Conservation (phyloP, 2,329 filamentous ascomycete genomes). For the Aspergillus sp. region DNA sequence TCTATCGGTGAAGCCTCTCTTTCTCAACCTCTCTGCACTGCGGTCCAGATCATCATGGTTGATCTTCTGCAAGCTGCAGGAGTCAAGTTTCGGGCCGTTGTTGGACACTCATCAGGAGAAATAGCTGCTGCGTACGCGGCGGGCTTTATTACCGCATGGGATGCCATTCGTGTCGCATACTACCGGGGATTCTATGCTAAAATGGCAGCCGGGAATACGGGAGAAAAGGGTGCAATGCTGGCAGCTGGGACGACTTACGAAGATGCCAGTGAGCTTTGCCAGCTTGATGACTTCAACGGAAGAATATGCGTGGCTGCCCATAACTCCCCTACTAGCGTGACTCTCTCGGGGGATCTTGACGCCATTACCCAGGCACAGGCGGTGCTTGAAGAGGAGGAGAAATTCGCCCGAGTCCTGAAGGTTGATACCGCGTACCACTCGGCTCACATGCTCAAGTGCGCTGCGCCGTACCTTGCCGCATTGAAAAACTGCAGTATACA, state of each 20-base stretch:
- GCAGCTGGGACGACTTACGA: constrained; percentile 37
- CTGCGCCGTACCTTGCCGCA: not conserved
- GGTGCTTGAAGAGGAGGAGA: not conserved
- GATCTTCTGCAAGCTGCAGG: constrained; percentile 26
- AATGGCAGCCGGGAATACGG: constrained; percentile 11
- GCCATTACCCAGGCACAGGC: not conserved
- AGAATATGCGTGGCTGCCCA: constrained; percentile 1
- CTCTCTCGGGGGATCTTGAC: constrained; percentile 10
- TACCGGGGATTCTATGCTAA: constrained; percentile 41
- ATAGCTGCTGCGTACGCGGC: constrained; percentile 24
- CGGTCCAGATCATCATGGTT: constrained; percentile 25
- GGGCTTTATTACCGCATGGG: constrained; percentile 11
- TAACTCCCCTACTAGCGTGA: constrained; percentile 8
- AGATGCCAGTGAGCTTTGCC: constrained; percentile 1
- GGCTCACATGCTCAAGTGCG: constrained; percentile 2
- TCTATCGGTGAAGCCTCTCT: too few relatives aligned
- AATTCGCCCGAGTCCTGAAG: not conserved
- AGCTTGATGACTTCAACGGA: not conserved
- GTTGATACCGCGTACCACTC: constrained; percentile 18
- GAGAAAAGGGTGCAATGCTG: constrained; percentile 47
- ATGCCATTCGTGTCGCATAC: constrained; percentile 49
- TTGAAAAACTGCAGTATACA: too few relatives aligned
- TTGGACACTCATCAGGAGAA: constrained; percentile 50
- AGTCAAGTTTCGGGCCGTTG: constrained; percentile 35
- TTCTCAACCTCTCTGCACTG: constrained; percentile 20